Evolutionary conservation across 176 grass and related monocot genomes (phyloP).

Genomic region (Aegilops speltoides): DNA sequence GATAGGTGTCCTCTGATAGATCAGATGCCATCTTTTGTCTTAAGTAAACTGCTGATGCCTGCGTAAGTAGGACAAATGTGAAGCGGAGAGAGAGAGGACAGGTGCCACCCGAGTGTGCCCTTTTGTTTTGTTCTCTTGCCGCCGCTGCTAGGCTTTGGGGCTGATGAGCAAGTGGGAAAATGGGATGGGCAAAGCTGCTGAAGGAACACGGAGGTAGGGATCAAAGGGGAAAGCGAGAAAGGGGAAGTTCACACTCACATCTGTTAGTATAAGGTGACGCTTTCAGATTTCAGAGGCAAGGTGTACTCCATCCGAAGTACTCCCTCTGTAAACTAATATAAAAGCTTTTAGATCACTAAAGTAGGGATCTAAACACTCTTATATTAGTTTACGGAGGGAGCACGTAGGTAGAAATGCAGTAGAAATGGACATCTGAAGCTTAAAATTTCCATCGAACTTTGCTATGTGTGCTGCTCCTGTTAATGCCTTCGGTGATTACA

Average conservation of each 20-base stretch:
- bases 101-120: neutral
- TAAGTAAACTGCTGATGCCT: neutral
- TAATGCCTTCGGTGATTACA: neutral
- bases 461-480: neutral
- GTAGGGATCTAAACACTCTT: too few species aligned
- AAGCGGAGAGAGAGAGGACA: conserved; percentile 26
- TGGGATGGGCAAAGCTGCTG: neutral
- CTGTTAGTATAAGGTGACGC: neutral
- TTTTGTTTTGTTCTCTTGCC: conserved; percentile 37
- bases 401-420: too few species aligned
- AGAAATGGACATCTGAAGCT: too few species aligned
- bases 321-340: too few species aligned
- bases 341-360: too few species aligned
- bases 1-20: neutral
- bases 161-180: neutral
- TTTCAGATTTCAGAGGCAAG: neutral
- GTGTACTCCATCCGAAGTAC: too few species aligned
- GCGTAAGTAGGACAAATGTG: conserved; percentile 48
- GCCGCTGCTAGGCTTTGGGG: neutral
- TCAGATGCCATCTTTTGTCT: conserved; percentile 44
- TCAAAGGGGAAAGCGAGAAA: conserved; percentile 29
- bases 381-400: too few species aligned
- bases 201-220: conserved; percentile 1
- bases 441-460: neutral
- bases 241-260: neutral